A percentile compares a stretch with the other conserved stretches of the same genome.
phyloP scores from a whole-genome alignment of 1,284 basidiomycete species.

The Ganoderma boninense region DNA sequence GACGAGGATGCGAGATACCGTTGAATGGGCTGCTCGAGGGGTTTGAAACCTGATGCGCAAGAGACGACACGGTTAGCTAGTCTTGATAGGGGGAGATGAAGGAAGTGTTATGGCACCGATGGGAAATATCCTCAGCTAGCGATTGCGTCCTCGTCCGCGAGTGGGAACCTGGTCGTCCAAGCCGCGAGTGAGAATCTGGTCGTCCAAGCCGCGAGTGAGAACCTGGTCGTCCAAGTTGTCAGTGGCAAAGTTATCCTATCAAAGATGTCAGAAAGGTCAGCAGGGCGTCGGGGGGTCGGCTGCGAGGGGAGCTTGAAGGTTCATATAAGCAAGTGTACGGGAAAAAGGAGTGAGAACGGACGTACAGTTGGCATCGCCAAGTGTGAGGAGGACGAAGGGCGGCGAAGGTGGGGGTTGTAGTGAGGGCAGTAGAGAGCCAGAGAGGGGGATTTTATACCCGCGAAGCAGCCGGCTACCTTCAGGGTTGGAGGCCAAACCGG shows the following conservation, averaged over 20 bases:
- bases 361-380: background rate
- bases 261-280: background rate
- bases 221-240: background rate
- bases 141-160: background rate
- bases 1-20: background rate
- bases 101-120: background rate
- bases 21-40: background rate
- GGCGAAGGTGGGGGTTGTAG: background rate
- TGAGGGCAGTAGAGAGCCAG: background rate
- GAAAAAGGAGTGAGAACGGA: background rate
- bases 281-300: background rate
- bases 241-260: background rate
- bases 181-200: too few relatives aligned
- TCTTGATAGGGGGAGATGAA: background rate
- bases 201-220: too few relatives aligned
- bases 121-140: background rate
- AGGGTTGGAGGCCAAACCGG: background rate
- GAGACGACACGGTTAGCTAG: background rate
- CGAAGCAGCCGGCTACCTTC: background rate
- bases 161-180: background rate
- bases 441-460: background rate
- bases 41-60: background rate
- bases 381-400: background rate
- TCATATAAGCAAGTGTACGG: background rate
- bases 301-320: background rate